Conservation (phyloP, 148 eudicot genomes). For the Talinum fruticosum region DNA sequence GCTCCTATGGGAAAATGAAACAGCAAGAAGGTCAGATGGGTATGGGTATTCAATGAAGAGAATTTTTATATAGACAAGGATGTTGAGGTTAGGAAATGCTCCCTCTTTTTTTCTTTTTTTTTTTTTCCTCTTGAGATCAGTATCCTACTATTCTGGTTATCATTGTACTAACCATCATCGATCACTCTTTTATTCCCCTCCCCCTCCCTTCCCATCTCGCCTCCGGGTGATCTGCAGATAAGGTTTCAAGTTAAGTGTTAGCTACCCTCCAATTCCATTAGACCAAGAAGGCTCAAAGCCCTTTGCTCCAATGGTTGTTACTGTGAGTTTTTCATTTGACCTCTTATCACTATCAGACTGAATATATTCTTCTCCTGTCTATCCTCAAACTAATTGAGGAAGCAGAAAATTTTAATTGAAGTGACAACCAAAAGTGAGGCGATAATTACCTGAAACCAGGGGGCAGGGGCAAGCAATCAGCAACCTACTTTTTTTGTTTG, state of each 20-base stretch:
- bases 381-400: neutral
- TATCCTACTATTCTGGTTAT: neutral
- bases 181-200: slow-evolving; percentile 16
- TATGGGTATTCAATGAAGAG: slow-evolving; percentile 41
- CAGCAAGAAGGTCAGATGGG: slow-evolving; percentile 51
- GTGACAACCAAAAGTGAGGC: too few relatives aligned
- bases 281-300: slow-evolving; percentile 68
- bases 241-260: slow-evolving; percentile 65
- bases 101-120: too few relatives aligned
- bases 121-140: too few relatives aligned
- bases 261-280: slow-evolving; percentile 67
- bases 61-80: slow-evolving; percentile 37
- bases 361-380: neutral
- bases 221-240: slow-evolving; percentile 45
- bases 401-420: neutral
- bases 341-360: neutral
- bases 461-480: too few relatives aligned
- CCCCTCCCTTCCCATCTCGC: neutral
- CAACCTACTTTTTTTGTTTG: too few relatives aligned
- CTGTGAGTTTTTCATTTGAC: slow-evolving; percentile 48
- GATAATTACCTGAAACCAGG: too few relatives aligned
- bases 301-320: slow-evolving; percentile 86
- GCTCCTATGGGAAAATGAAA: slow-evolving; percentile 3
- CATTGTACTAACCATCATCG: neutral
- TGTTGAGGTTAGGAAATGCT: slow-evolving; percentile 49